Conservation (phyloP, 352 stramenopile species). For the Phytophthora aleatoria region DNA sequence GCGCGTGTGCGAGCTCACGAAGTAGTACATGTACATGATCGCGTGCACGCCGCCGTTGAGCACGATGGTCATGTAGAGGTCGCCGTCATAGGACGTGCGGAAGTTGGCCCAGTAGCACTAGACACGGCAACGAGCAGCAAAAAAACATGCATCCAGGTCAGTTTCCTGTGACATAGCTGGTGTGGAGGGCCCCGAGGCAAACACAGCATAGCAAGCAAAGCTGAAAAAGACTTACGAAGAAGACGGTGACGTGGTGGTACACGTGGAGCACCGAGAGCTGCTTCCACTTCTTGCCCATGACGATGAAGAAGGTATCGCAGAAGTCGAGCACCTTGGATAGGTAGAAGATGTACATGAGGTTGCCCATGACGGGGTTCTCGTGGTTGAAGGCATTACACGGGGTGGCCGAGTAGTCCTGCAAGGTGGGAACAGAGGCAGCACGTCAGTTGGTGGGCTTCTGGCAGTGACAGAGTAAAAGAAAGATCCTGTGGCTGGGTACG, state of each 20-base stretch:
- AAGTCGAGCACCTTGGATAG: constrained; percentile 94
- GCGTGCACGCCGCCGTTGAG: constrained; percentile 97
- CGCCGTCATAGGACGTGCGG: constrained; percentile 93
- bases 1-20: constrained; percentile 96
- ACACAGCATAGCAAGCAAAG: constrained; percentile 3
- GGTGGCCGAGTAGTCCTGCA: constrained; percentile 77
- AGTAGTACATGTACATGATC: constrained; percentile 99
- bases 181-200: background rate
- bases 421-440: constrained; percentile 10
- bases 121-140: constrained; percentile 5
- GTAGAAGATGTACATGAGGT: constrained; percentile 98
- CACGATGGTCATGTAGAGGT: constrained; percentile 96
- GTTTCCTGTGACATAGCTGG: constrained; percentile 3
- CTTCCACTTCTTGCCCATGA: constrained; percentile 96
- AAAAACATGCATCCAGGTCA: constrained; percentile 23
- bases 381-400: constrained; percentile 91
- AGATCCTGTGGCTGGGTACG: constrained; percentile 5
- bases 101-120: constrained; percentile 94
- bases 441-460: constrained; percentile 10
- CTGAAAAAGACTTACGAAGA: constrained; percentile 77
- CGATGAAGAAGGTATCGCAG: constrained; percentile 95
- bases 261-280: constrained; percentile 97
- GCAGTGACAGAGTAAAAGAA: background rate
- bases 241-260: constrained; percentile 97
- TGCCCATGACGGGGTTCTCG: constrained; percentile 89